phyloP scores from a whole-genome alignment of 169 alveolate species.

The Cryptosporidium sp. region DNA sequence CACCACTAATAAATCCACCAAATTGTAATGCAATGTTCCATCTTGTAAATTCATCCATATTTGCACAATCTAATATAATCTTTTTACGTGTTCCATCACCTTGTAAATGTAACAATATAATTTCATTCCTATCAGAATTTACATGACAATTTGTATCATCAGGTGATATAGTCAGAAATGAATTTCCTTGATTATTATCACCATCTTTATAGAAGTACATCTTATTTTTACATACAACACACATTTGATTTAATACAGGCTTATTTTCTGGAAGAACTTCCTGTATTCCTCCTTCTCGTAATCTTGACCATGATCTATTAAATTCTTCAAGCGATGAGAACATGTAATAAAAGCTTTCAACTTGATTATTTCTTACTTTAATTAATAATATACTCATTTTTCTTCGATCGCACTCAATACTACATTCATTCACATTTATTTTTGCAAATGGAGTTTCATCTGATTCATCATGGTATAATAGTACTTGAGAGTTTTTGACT shows the following conservation, averaged over 20 bases:
- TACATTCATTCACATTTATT: constrained; percentile 10
- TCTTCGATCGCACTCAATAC: constrained; percentile 56
- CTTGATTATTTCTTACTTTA: constrained; percentile 3
- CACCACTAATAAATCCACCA: constrained; percentile 54
- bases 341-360: constrained; percentile 70
- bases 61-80: constrained; percentile 67
- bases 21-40: constrained; percentile 66
- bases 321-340: constrained; percentile 68
- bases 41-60: constrained; percentile 54
- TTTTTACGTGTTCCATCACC: constrained; percentile 25
- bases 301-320: constrained; percentile 63
- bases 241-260: constrained; percentile 24
- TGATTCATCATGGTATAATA: constrained; percentile 45
- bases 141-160: constrained; percentile 73
- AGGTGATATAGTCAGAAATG: constrained; percentile 64
- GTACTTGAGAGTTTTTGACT: constrained; percentile 34
- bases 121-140: constrained; percentile 56
- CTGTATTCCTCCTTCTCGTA: constrained; percentile 67
- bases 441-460: constrained; percentile 47
- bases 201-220: constrained; percentile 40
- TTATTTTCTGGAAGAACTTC: constrained; percentile 28
- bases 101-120: constrained; percentile 52
- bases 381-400: constrained; percentile 68
- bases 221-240: constrained; percentile 73
- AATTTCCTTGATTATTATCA: background rate